A percentile compares a stretch with the other conserved stretches of the same genome.
Evolutionary conservation across 768 basidiomycete species (phyloP).

Genomic region (Cystoderma amianthinum): DNA sequence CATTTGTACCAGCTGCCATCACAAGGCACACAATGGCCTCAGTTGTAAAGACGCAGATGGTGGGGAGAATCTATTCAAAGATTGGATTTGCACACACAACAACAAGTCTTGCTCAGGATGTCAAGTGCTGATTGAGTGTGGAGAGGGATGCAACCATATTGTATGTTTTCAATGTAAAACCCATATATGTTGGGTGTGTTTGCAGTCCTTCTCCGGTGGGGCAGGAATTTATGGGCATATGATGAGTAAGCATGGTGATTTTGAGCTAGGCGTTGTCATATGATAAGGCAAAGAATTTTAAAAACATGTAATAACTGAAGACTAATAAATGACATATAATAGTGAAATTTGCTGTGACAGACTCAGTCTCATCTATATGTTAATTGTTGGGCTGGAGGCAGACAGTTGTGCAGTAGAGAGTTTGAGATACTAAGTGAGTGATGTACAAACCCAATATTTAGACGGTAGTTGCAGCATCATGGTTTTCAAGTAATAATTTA

Average conservation of each 20-base stretch:
- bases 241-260: conserved; percentile 59
- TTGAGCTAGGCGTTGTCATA: conserved; percentile 30
- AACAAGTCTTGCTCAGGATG: conserved; percentile 76
- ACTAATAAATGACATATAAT: too few species aligned
- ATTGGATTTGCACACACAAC: conserved; percentile 56
- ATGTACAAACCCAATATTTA: too few species aligned
- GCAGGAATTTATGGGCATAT: conserved; percentile 78
- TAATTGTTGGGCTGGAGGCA: too few species aligned
- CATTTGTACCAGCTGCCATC: conserved; percentile 60
- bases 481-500: too few species aligned
- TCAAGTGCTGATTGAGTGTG: conserved; percentile 61
- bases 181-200: conserved; percentile 79
- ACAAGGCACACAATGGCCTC: conserved; percentile 55
- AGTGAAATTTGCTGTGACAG: too few species aligned
- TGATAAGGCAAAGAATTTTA: too few species aligned
- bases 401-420: too few species aligned
- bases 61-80: conserved; percentile 50
- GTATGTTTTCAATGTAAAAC: conserved; percentile 66
- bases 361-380: too few species aligned
- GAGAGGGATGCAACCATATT: conserved; percentile 79
- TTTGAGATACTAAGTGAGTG: too few species aligned
- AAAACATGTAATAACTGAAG: too few species aligned
- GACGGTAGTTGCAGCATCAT: too few species aligned
- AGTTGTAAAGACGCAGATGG: conserved; percentile 55
- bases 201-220: conserved; percentile 60